Conservation (phyloP, 345 rosid genomes). For the Populus pruinosa region DNA sequence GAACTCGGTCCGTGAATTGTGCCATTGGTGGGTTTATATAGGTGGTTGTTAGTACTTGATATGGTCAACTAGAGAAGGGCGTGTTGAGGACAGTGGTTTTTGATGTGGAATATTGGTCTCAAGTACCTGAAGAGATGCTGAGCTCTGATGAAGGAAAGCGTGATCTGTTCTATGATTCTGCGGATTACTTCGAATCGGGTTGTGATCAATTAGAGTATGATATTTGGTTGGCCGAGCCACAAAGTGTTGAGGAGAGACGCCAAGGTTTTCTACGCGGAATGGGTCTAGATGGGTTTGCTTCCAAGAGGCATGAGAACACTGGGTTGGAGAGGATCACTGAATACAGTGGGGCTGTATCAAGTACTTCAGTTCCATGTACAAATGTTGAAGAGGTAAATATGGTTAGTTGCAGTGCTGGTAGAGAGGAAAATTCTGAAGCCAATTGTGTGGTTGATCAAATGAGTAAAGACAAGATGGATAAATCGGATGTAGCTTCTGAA, state of each 20-base stretch:
- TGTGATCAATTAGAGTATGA: slow-evolving; percentile 26
- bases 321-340: slow-evolving; percentile 45
- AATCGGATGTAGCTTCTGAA: slow-evolving; percentile 5
- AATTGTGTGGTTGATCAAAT: slow-evolving; percentile 41
- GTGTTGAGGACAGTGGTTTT: slow-evolving; percentile 16
- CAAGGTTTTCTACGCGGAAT: slow-evolving; percentile 43
- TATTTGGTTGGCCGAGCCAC: slow-evolving; percentile 60
- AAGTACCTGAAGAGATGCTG: slow-evolving; percentile 47
- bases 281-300: slow-evolving; percentile 40
- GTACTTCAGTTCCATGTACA: slow-evolving; percentile 19
- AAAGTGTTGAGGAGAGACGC: slow-evolving; percentile 68
- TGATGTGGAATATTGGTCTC: slow-evolving; percentile 35
- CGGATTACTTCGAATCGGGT: slow-evolving; percentile 39
- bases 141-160: slow-evolving; percentile 36
- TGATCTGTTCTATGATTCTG: slow-evolving; percentile 68
- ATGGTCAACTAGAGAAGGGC: slow-evolving; percentile 27
- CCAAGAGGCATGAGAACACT: slow-evolving; percentile 4
- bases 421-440: slow-evolving; percentile 40
- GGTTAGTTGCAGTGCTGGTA: slow-evolving; percentile 24
- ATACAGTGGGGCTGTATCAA: slow-evolving; percentile 44
- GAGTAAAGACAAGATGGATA: slow-evolving; percentile 20
- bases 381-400: slow-evolving; percentile 21
- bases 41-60: slow-evolving; percentile 8
- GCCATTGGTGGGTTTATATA: slow-evolving; percentile 31
- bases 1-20: slow-evolving; percentile 47